phyloP scores from a whole-genome alignment of 352 stramenopile species.

The Plasmopara muralis region DNA sequence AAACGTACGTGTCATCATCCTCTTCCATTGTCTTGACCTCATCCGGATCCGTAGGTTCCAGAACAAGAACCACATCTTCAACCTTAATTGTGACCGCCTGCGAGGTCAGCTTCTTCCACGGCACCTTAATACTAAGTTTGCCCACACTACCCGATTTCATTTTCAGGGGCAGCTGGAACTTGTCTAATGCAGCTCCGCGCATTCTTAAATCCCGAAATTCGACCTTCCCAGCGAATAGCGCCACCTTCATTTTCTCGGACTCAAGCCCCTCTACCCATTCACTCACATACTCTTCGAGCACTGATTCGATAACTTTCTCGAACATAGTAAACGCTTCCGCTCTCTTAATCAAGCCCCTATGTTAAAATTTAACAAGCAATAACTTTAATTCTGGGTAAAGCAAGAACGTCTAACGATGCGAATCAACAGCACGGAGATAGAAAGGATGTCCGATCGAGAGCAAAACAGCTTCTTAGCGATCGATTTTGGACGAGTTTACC shows the following conservation, averaged over 20 bases:
- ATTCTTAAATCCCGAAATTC: constrained; percentile 76
- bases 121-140: constrained; percentile 69
- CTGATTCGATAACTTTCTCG: constrained; percentile 78
- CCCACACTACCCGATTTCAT: constrained; percentile 70
- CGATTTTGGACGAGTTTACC: background rate
- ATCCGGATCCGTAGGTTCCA: constrained; percentile 59
- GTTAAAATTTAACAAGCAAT: constrained; percentile 5
- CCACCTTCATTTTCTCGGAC: constrained; percentile 85
- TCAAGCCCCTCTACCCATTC: constrained; percentile 82
- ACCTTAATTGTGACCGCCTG: constrained; percentile 70
- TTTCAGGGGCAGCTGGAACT: constrained; percentile 72
- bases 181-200: constrained; percentile 56
- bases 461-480: constrained; percentile 4
- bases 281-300: constrained; percentile 82
- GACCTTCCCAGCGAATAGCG: constrained; percentile 75
- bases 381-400: constrained; percentile 10
- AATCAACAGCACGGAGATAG: constrained; percentile 3
- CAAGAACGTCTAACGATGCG: background rate
- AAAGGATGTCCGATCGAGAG: background rate
- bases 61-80: constrained; percentile 68
- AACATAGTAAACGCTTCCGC: constrained; percentile 42
- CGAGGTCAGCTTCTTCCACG: constrained; percentile 78
- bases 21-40: constrained; percentile 23
- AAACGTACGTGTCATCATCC: constrained; percentile 50
- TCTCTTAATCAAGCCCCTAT: background rate